Base-by-base conservation (phyloP, 768 basidiomycete genomes). In the Tephrocybe sp. region DNA sequence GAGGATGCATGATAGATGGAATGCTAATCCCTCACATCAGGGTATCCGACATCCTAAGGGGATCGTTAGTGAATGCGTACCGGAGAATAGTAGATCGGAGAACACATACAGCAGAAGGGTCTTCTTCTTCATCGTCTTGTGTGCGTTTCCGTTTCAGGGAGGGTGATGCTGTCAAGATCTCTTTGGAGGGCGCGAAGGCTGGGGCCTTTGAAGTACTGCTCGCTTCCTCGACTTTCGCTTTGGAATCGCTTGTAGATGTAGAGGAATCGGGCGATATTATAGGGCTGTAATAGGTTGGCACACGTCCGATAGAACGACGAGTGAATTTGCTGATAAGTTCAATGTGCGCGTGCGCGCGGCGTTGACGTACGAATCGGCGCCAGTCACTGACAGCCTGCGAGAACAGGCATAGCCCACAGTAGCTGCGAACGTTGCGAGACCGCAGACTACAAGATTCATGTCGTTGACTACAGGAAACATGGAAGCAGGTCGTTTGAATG, bases 341-440 rank as follows among this genome's bases (percentile, higher is more conserved):
- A 44, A 5, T 18, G 24, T 33, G 25, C 50, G 50, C 30, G 29
- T 45, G 33, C 38, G 36, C 40, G 45, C 27, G 45, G 45, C 37
- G 30, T 48, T 50, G 53, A 64, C 66, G 51, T 60, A 69, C 69
- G 59, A 58, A 57, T 61, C 64, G 19, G 58, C 39, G 13, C 37
- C 10, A 34, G 55, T 57, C 39, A n/a, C n/a, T n/a, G n/a, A n/a
- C n/a, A 66, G 57, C 49, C 73, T 75, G 43, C 79, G 76, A 18
- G 75, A 66, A 53, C 71, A 81, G 3, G 79, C 77, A 54, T 82
- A 83, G 42, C 81, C 78, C 21, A 82, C 72, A 12, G 77, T 78
- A 7, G 80, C 81, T 46, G 81, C 80, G 54, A 82, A 73, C 13
- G 80, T 81, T 24, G 81, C 80, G 49, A 83, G 68, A 52, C 80